phyloP scores from a whole-genome alignment of 2,329 filamentous ascomycete species.

The Aspergillus arachidicola region DNA sequence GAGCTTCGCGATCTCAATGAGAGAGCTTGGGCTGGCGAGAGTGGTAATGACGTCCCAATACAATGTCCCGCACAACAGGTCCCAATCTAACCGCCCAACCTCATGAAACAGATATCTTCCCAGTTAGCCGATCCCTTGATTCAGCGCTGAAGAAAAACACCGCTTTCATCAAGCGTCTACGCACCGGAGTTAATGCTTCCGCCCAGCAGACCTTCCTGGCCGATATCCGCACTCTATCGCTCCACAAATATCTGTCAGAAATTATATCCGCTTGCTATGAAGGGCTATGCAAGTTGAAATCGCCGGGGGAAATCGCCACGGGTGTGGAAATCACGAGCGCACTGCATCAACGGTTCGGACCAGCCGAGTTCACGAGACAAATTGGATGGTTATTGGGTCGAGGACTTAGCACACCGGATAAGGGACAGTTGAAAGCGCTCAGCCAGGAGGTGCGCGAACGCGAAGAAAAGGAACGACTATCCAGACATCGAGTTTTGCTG shows the following conservation, averaged over 20 bases:
- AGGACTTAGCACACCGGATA: constrained; percentile 88
- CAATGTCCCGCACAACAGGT: constrained; percentile 12
- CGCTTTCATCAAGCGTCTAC: constrained; percentile 93
- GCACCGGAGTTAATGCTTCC: constrained; percentile 80
- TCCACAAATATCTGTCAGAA: constrained; percentile 96
- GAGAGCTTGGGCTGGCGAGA: constrained; percentile 85
- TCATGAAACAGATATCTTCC: constrained; percentile 67
- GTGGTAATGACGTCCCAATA: constrained; percentile 57
- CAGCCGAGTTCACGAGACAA: constrained; percentile 85
- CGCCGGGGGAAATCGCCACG: constrained; percentile 85
- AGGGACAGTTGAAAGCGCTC: constrained; percentile 76
- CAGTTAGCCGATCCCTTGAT: constrained; percentile 78
- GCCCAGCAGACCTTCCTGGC: constrained; percentile 82
- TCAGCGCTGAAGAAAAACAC: constrained; percentile 98
- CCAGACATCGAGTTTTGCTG: constrained; percentile 80
- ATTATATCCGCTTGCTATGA: constrained; percentile 96
- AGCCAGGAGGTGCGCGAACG: constrained; percentile 82
- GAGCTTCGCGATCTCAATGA: constrained; percentile 88
- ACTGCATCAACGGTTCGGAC: constrained; percentile 93
- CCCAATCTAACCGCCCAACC: constrained; percentile 25
- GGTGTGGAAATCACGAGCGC: constrained; percentile 92
- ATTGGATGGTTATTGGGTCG: constrained; percentile 91
- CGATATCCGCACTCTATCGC: constrained; percentile 85
- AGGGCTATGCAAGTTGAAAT: constrained; percentile 87
- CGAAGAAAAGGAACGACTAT: constrained; percentile 91